Evolutionary conservation across 2,329 filamentous ascomycete species (phyloP).

Genomic region (Penicillium carneum): DNA sequence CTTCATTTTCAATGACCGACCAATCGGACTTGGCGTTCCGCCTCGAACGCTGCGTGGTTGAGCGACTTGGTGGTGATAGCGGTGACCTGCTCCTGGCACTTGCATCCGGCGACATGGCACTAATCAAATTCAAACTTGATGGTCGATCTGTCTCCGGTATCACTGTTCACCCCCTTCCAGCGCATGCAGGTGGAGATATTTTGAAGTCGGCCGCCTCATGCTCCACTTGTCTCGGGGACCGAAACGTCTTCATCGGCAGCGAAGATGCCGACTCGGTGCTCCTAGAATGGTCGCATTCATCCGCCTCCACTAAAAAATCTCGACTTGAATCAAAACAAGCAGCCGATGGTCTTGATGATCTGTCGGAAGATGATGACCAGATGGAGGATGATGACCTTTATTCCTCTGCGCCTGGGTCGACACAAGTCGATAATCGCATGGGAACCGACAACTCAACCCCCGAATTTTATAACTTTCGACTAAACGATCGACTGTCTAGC

Average conservation of each 20-base stretch:
- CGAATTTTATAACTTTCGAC: conserved; percentile 72
- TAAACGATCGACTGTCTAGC: conserved; percentile 79
- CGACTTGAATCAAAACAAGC: conserved; percentile 64
- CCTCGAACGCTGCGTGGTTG: conserved; percentile 80
- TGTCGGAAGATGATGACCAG: conserved; percentile 65
- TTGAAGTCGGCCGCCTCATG: conserved; percentile 72
- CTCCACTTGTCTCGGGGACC: conserved; percentile 71
- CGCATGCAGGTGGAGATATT: conserved; percentile 68
- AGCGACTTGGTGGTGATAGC: conserved; percentile 75
- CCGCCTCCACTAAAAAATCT: conserved; percentile 65
- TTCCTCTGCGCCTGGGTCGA: conserved; percentile 43
- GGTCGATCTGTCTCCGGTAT: conserved; percentile 90
- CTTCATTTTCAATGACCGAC: conserved; percentile 83
- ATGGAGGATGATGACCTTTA: conserved; percentile 65
- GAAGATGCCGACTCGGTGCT: conserved; percentile 82
- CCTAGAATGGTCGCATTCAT: conserved; percentile 77
- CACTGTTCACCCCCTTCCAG: conserved; percentile 70
- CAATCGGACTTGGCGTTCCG: conserved; percentile 81
- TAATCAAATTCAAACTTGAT: conserved; percentile 84
- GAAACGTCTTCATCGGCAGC: conserved; percentile 82
- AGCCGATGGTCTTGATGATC: conserved; percentile 58
- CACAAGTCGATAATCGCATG: conserved; percentile 26
- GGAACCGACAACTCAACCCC: conserved; percentile 33
- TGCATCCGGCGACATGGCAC: conserved; percentile 74
- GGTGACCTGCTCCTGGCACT: conserved; percentile 87